phyloP scores from a whole-genome alignment of 1,139 yeast species.

The Blastobotrys persicus region DNA sequence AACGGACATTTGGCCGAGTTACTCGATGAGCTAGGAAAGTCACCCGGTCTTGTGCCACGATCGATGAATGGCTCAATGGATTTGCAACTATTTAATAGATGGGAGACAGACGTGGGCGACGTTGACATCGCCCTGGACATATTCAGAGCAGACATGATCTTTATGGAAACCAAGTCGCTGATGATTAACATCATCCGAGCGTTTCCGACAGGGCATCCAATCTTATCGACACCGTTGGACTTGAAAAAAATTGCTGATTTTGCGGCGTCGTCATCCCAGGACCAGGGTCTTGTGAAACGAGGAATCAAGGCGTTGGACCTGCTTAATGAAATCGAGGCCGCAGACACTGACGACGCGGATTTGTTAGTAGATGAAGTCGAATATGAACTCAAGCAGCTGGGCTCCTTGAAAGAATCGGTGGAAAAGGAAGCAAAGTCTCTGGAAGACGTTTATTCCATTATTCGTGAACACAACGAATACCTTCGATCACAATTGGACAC shows the following conservation, averaged over 20 bases:
- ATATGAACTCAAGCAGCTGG: conserved; percentile 39
- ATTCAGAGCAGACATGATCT: conserved; percentile 39
- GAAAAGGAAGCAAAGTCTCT: conserved; percentile 37
- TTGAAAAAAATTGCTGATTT: conserved; percentile 36
- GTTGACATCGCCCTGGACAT: conserved; percentile 36
- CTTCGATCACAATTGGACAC: conserved; percentile 39
- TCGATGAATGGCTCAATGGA: conserved; percentile 36
- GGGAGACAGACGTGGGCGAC: conserved; percentile 41
- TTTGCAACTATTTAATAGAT: conserved; percentile 38
- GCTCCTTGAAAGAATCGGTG: conserved; percentile 39
- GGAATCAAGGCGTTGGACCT: conserved; percentile 40
- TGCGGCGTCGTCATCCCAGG: conserved; percentile 34
- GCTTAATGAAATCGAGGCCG: conserved; percentile 34
- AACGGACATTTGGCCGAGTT: conserved; percentile 33
- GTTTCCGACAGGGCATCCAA: conserved; percentile 35
- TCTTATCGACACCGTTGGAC: conserved; percentile 34
- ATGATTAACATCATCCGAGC: conserved; percentile 41
- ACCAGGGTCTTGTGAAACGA: conserved; percentile 36
- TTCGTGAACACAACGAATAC: conserved; percentile 41
- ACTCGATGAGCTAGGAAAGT: conserved; percentile 36
- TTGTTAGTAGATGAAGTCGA: conserved; percentile 38
- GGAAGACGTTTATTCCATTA: conserved; percentile 37
- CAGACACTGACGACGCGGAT: conserved; percentile 34
- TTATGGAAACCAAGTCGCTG: conserved; percentile 41
- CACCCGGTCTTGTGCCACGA: conserved; percentile 38